A percentile compares a stretch with the other conserved stretches of the same genome.
phyloP scores from a whole-genome alignment of 805 yeast genomes.

The Starmerella kuoi region DNA sequence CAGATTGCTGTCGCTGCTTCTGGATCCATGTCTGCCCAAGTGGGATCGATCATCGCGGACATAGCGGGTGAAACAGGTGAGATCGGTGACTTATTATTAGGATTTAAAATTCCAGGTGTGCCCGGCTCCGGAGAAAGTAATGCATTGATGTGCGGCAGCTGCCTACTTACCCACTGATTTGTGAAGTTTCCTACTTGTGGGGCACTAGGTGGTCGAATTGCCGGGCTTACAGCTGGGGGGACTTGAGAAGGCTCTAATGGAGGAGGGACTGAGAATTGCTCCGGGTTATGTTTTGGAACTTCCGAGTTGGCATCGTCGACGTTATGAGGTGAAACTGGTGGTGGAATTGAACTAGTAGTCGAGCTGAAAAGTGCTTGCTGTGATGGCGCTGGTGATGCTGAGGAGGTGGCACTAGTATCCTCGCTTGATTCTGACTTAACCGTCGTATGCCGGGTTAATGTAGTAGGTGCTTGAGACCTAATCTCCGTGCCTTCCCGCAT shows the following conservation, averaged over 20 bases:
- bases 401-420: not conserved
- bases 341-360: not conserved
- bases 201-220: not conserved
- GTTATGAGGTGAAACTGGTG: not conserved
- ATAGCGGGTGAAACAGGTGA: constrained; percentile 15
- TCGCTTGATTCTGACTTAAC: not conserved
- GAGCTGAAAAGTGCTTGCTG: not conserved
- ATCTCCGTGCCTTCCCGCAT: constrained; percentile 80
- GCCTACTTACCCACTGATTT: not conserved
- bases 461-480: constrained; percentile 32
- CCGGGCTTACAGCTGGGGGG: not conserved
- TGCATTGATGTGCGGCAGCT: constrained; percentile 5
- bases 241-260: not conserved
- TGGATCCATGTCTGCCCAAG: constrained; percentile 14
- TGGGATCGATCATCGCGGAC: constrained; percentile 11
- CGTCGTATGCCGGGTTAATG: constrained; percentile 17
- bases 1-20: constrained; percentile 31
- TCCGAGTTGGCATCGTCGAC: not conserved
- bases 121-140: constrained; percentile 15
- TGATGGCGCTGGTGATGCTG: constrained; percentile 1
- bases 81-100: constrained; percentile 1
- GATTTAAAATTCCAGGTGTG: not conserved
- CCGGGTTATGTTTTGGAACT: not conserved
- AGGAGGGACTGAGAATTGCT: not conserved
- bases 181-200: not conserved